phyloP scores from a whole-genome alignment of 257 asterid genomes.

The Euphrasia confusa region DNA sequence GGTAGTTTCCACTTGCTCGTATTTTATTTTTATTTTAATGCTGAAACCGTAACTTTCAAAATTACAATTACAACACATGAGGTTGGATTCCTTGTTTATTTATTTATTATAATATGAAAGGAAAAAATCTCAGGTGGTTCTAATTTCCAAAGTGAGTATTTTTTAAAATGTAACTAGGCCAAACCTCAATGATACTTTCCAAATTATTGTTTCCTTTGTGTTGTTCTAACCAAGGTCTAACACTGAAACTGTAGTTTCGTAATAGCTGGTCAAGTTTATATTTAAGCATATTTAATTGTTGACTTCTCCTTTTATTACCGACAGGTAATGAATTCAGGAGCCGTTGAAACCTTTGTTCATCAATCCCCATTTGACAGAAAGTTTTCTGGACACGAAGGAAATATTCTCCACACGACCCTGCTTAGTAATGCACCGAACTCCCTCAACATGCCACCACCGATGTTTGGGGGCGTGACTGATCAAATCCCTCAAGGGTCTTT shows the following conservation, averaged over 20 bases:
- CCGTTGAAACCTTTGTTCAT: slow-evolving; percentile 50
- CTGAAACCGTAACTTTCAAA: not conserved
- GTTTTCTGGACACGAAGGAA: slow-evolving; percentile 51
- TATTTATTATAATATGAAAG: too few relatives aligned
- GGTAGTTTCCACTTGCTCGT: slow-evolving; percentile 40
- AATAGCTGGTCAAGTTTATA: not conserved
- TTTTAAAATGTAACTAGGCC: not conserved
- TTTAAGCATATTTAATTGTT: not conserved
- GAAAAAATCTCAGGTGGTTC: too few relatives aligned
- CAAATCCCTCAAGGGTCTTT: slow-evolving; percentile 44
- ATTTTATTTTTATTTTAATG: slow-evolving; percentile 13
- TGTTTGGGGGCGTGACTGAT: slow-evolving; percentile 42
- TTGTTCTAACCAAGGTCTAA: not conserved
- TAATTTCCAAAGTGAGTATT: too few relatives aligned
- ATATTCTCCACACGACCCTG: slow-evolving; percentile 34
- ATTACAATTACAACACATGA: too few relatives aligned
- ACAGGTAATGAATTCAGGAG: slow-evolving; percentile 57
- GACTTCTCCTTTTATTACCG: slow-evolving; percentile 23
- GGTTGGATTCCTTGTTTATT: too few relatives aligned
- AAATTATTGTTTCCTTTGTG: not conserved
- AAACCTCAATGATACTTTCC: not conserved
- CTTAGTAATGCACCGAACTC: slow-evolving; percentile 46
- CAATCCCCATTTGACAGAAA: slow-evolving; percentile 45
- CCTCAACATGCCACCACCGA: slow-evolving; percentile 40
- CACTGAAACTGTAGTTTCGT: not conserved